phyloP scores from a whole-genome alignment of 352 stramenopile genomes.

The Blastocystis sp. region DNA sequence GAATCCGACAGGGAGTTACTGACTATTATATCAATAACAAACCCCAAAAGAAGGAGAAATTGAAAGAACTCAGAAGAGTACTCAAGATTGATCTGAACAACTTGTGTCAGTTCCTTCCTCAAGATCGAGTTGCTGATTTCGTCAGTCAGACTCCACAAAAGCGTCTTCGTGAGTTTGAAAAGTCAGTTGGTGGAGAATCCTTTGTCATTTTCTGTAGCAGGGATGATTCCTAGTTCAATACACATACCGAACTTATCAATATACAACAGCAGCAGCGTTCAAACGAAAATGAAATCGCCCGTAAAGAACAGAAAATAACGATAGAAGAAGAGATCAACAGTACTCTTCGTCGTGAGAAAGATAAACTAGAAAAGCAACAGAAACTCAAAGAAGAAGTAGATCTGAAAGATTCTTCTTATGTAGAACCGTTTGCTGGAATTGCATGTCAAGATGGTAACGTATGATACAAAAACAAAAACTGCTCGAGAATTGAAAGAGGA shows the following conservation, averaged over 20 bases:
- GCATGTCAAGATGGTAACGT: slow-evolving; percentile 42
- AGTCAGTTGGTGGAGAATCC: slow-evolving; percentile 29
- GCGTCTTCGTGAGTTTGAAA: slow-evolving; percentile 37
- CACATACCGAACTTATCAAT: slow-evolving; percentile 35
- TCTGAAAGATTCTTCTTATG: background rate
- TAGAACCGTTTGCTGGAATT: slow-evolving; percentile 20
- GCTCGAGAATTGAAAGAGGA: background rate
- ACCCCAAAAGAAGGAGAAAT: slow-evolving; percentile 64
- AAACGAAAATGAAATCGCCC: background rate
- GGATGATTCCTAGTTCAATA: background rate
- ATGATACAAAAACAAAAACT: background rate
- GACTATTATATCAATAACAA: slow-evolving; percentile 71
- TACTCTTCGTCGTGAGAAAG: slow-evolving; percentile 64
- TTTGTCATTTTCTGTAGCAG: background rate
- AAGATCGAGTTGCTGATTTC: slow-evolving; percentile 84
- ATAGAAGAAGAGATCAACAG: slow-evolving; percentile 70
- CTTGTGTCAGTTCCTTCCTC: slow-evolving; percentile 92
- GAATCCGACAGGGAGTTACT: background rate
- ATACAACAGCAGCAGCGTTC: slow-evolving; percentile 1
- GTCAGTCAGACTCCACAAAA: slow-evolving; percentile 60
- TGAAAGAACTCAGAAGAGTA: slow-evolving; percentile 74
- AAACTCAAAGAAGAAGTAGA: background rate
- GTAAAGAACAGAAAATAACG: slow-evolving; percentile 65
- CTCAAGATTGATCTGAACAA: slow-evolving; percentile 94
- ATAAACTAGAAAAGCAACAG: slow-evolving; percentile 19